A percentile compares a stretch with the other conserved stretches of the same genome.
Conservation (phyloP, 495 filamentous ascomycete genomes). For the Trichoderma orchidacearum region DNA sequence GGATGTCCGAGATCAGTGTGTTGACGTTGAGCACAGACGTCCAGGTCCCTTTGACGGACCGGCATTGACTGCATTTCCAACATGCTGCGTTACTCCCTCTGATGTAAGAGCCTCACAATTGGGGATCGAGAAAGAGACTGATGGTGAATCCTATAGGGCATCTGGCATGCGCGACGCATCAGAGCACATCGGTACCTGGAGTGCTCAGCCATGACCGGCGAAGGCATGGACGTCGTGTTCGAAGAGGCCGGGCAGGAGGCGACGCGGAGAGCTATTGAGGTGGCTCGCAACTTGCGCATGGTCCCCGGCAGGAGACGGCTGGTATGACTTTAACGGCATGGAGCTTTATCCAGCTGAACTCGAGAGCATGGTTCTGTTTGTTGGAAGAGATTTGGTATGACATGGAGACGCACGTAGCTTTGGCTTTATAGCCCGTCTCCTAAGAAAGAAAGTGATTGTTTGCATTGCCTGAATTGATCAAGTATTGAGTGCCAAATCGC, state of each 20-base stretch:
- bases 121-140: neutral
- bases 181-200: neutral
- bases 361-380: too few species aligned
- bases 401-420: neutral
- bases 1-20: neutral
- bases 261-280: neutral
- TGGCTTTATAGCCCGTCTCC: neutral
- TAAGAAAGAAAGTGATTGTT: neutral
- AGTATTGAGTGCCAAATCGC: too few species aligned
- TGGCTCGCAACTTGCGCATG: neutral
- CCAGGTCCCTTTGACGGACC: neutral
- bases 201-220: conserved; percentile 1
- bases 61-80: neutral
- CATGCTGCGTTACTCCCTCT: neutral
- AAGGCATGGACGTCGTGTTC: neutral
- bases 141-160: neutral
- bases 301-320: neutral
- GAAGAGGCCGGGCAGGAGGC: neutral
- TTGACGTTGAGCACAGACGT: neutral
- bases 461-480: too few species aligned
- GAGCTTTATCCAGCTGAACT: neutral
- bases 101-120: neutral
- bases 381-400: too few species aligned
- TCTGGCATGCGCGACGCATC: neutral
- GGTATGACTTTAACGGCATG: neutral